These are phyloP conservation scores for Sporothrix variecibatus DNA, from an alignment of 2,329 filamentous ascomycete species.

Conservation along the genomic window DNA sequence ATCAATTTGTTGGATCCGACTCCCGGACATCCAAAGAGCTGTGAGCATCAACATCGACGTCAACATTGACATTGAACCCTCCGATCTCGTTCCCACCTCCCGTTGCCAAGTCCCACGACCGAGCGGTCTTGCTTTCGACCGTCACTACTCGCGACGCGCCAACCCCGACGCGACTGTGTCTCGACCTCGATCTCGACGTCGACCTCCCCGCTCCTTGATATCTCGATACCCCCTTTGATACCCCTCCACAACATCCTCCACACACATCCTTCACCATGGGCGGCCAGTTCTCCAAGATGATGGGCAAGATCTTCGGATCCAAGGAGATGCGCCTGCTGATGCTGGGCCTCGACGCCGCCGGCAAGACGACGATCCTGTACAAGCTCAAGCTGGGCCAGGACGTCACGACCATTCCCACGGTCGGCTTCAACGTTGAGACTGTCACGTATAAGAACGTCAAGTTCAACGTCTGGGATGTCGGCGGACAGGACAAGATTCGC, in stretches of 20 bases:
- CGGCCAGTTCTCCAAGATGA: constrained; percentile 89
- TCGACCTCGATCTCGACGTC: neutral
- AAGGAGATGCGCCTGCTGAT: constrained; percentile 99
- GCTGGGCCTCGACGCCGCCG: constrained; percentile 95
- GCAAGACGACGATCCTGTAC: constrained; percentile 99
- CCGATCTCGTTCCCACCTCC: neutral
- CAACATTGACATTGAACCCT: no score
- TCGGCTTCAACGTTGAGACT: constrained; percentile 98
- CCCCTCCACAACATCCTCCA: neutral
- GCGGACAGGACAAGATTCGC: constrained; percentile 97
- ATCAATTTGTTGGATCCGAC: neutral
- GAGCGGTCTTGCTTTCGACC: no score
- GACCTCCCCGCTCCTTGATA: neutral
- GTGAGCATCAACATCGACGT: neutral
- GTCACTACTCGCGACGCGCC: neutral
- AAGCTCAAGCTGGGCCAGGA: constrained; percentile 98
- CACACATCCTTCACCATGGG: constrained; percentile 69
- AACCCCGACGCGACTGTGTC: neutral
- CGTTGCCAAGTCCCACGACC: neutral
- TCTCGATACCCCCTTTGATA: neutral
- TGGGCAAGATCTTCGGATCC: constrained; percentile 98
- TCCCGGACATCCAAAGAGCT: neutral
- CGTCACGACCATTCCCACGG: constrained; percentile 96
- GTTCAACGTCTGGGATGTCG: constrained; percentile 99
- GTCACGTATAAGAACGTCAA: constrained; percentile 99